Percentiles rank a stretch among this genome's conserved stretches.
These are phyloP conservation scores for Diacronema lutheri DNA, from an alignment of 78 protist species.

Conservation along the genomic window DNA sequence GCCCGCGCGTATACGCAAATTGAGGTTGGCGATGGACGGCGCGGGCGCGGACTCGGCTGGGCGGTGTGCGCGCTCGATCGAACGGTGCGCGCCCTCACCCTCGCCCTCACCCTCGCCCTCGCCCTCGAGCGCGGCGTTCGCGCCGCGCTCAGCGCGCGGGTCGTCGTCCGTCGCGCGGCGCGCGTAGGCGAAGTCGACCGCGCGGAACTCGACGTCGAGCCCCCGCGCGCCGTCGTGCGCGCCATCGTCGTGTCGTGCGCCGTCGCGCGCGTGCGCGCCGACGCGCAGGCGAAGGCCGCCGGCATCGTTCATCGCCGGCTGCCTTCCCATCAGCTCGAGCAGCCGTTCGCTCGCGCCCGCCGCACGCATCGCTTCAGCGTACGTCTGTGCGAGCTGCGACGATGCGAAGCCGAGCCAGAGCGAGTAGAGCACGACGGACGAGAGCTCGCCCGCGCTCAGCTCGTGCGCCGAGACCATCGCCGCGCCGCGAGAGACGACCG, in stretches of 20 bases:
- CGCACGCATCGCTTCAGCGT: slow-evolving; percentile 54
- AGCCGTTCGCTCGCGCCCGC: slow-evolving; percentile 72
- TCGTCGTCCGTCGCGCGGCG: too few species aligned
- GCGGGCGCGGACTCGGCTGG: too few species aligned
- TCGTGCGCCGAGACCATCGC: slow-evolving; percentile 49
- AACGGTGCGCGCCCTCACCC: too few species aligned
- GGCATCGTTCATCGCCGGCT: too few species aligned
- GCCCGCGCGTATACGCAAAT: slow-evolving; percentile 53
- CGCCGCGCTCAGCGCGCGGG: too few species aligned
- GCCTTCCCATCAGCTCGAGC: neutral
- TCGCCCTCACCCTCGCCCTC: too few species aligned
- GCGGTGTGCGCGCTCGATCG: too few species aligned
- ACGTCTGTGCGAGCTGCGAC: slow-evolving; percentile 39
- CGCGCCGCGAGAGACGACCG: slow-evolving; percentile 49
- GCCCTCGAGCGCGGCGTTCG: too few species aligned
- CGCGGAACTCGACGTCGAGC: slow-evolving; percentile 47
- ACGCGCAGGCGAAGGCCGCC: too few species aligned
- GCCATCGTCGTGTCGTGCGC: slow-evolving; percentile 37
- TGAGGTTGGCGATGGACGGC: slow-evolving; percentile 44
- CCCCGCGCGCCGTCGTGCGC: neutral
- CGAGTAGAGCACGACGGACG: slow-evolving; percentile 70
- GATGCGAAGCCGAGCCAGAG: slow-evolving; percentile 45
- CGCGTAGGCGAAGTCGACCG: slow-evolving; percentile 68
- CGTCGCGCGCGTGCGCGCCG: too few species aligned
- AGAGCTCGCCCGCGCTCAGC: slow-evolving; percentile 57